These are phyloP conservation scores for Dothiorella sarmentorum DNA, from an alignment of 2,329 filamentous ascomycete species.

Conservation along the genomic window DNA sequence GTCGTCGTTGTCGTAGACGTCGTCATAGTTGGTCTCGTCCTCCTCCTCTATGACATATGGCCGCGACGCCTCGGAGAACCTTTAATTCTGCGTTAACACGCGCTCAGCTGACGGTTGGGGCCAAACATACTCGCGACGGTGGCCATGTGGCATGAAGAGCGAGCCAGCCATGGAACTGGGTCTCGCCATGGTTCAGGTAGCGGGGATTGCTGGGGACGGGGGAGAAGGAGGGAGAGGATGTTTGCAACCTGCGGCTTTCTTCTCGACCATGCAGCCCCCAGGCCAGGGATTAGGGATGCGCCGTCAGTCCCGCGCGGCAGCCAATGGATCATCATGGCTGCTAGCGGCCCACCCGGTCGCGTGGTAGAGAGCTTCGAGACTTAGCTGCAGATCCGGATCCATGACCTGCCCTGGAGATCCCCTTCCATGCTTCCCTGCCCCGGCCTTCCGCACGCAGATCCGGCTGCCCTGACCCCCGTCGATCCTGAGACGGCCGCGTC, in stretches of 20 bases:
- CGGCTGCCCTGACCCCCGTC: background rate
- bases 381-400: constrained; percentile 6
- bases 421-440: background rate
- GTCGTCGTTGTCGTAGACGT: constrained; percentile 3
- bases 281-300: background rate
- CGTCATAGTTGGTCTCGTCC: background rate
- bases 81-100: background rate
- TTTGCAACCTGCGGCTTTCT: background rate
- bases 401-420: background rate
- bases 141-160: background rate
- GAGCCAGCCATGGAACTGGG: background rate
- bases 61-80: background rate
- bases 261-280: background rate
- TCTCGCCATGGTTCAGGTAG: background rate
- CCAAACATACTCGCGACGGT: background rate
- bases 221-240: background rate
- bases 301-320: background rate
- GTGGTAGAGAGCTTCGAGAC: background rate
- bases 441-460: background rate
- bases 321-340: constrained; percentile 1
- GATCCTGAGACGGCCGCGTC: background rate
- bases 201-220: background rate
- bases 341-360: background rate
- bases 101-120: background rate
- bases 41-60: constrained; percentile 13